Conservation (phyloP, 495 filamentous ascomycete species). For the Penicillium cosmopolitanum region DNA sequence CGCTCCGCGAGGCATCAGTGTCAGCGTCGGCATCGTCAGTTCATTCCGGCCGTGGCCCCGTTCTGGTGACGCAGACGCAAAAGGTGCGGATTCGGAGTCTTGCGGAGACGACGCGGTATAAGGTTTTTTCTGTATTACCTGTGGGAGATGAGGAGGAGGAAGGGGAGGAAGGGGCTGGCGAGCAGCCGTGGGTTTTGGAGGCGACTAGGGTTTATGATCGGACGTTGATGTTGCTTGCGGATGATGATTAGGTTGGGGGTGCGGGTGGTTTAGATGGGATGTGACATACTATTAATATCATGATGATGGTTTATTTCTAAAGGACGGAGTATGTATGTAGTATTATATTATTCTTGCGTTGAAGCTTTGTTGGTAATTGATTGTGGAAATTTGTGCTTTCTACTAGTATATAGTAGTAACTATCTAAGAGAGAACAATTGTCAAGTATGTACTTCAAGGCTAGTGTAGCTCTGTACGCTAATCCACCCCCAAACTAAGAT, state of each 20-base stretch:
- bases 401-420: not conserved
- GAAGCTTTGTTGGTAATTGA: too few species aligned
- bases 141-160: constrained; percentile 36
- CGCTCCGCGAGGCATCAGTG: constrained; percentile 59
- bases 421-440: too few species aligned
- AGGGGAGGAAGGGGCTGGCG: constrained; percentile 40
- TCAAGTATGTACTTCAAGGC: not conserved
- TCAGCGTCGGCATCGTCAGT: too few species aligned
- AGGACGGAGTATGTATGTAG: too few species aligned
- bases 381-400: too few species aligned
- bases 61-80: constrained; percentile 64
- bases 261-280: constrained; percentile 20
- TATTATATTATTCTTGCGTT: too few species aligned
- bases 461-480: too few species aligned
- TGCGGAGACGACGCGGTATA: constrained; percentile 56
- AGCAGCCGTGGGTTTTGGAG: constrained; percentile 62
- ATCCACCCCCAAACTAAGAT: too few species aligned
- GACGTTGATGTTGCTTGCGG: constrained; percentile 66
- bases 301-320: too few species aligned
- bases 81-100: constrained; percentile 82
- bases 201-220: constrained; percentile 76
- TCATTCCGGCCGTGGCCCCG: constrained; percentile 52
- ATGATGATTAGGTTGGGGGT: constrained; percentile 44
- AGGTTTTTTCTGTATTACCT: constrained; percentile 64
- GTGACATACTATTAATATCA: not conserved